Conservation (phyloP, 345 rosid species). For the Gossypium anomalum region DNA sequence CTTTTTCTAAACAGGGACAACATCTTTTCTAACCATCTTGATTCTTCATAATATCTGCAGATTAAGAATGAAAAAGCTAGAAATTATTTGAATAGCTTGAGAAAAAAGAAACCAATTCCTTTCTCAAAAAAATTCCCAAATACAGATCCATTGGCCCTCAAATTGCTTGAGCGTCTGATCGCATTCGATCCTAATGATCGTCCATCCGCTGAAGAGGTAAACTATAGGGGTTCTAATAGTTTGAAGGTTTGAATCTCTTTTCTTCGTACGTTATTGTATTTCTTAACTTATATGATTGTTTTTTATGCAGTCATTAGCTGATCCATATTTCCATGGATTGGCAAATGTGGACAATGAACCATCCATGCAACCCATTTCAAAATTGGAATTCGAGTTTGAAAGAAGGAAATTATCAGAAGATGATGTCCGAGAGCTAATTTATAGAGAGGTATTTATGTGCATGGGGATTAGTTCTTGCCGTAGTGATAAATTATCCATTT, state of each 20-base stretch:
- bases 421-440: constrained; percentile 85
- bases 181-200: constrained; percentile 97
- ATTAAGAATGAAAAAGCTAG: constrained; percentile 95
- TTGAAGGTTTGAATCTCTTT: neutral
- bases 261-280: neutral
- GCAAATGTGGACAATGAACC: constrained; percentile 72
- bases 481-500: constrained; percentile 8
- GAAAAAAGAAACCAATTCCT: constrained; percentile 58
- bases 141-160: constrained; percentile 67
- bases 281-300: neutral
- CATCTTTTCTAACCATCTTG: constrained; percentile 4
- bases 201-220: constrained; percentile 90
- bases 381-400: constrained; percentile 86
- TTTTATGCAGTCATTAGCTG: constrained; percentile 68
- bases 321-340: constrained; percentile 81
- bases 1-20: constrained; percentile 1
- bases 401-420: constrained; percentile 73
- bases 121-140: constrained; percentile 59
- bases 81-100: constrained; percentile 76
- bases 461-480: constrained; percentile 4
- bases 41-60: constrained; percentile 44
- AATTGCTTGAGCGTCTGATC: constrained; percentile 71
- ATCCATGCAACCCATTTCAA: constrained; percentile 75
- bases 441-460: constrained; percentile 66
- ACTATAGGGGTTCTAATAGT: constrained; percentile 8